Evolutionary conservation across 148 eudicot species (phyloP).

Genomic region (Vaccinium corymbosum): DNA sequence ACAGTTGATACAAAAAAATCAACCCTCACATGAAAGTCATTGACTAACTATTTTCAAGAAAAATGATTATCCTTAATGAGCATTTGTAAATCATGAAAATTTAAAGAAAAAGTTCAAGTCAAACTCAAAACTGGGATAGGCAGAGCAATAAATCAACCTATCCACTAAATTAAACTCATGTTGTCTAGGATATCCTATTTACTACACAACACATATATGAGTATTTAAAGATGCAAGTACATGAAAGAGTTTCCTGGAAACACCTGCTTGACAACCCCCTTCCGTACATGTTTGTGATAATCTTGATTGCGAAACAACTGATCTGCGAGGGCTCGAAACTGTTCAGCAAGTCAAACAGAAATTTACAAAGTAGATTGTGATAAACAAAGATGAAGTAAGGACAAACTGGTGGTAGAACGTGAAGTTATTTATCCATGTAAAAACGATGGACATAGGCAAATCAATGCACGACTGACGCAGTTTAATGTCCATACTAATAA

Average conservation of each 20-base stretch:
- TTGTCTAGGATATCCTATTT: not conserved
- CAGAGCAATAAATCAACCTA: slow-evolving; percentile 1
- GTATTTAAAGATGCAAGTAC: not conserved
- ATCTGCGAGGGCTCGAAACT: slow-evolving; percentile 87
- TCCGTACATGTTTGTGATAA: slow-evolving; percentile 69
- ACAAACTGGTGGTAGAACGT: not conserved
- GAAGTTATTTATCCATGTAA: not conserved
- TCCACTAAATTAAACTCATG: not conserved
- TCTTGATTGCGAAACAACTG: slow-evolving; percentile 68
- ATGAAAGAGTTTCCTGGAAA: not conserved
- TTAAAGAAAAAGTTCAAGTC: not conserved
- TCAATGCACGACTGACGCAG: not conserved
- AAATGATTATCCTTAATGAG: not conserved
- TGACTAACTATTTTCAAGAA: not conserved
- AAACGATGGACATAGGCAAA: not conserved
- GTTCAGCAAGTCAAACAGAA: slow-evolving; percentile 20
- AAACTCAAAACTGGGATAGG: slow-evolving; percentile 1
- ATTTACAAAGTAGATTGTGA: not conserved
- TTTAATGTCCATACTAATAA: not conserved
- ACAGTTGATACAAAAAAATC: not conserved
- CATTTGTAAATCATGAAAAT: not conserved
- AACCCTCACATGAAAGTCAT: not conserved
- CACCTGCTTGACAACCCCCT: slow-evolving; percentile 68
- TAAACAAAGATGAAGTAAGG: not conserved
- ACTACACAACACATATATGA: not conserved